A percentile compares a stretch with the other conserved stretches of the same genome.
Evolutionary conservation across 2,329 filamentous ascomycete genomes (phyloP).

Genomic region (Scytalidium sp.): DNA sequence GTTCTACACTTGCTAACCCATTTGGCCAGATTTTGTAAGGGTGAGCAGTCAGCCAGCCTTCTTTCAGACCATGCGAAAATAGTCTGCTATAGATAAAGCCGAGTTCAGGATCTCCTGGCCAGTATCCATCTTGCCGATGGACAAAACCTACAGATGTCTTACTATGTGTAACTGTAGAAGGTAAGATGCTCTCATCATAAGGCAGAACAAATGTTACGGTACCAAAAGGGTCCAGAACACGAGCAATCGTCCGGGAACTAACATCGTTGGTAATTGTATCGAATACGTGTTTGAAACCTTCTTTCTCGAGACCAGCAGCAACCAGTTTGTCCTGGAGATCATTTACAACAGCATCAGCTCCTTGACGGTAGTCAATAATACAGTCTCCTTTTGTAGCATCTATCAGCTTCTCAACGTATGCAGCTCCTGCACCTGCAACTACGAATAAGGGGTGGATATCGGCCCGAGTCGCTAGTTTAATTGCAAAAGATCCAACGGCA

Average conservation of each 20-base stretch:
- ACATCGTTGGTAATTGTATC: conserved; percentile 13
- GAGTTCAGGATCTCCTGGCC: conserved; percentile 7
- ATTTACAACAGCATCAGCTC: conserved; percentile 29
- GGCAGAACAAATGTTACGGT: too few relatives aligned
- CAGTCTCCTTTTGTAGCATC: conserved; percentile 45
- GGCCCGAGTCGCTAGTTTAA: conserved; percentile 40
- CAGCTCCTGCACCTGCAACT: conserved; percentile 48
- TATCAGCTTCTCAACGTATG: conserved; percentile 43
- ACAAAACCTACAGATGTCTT: background rate
- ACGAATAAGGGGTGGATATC: conserved; percentile 56
- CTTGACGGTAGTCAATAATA: conserved; percentile 50
- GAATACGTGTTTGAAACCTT: conserved; percentile 12
- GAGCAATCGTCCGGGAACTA: conserved; percentile 32
- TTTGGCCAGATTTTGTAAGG: background rate
- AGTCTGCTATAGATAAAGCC: conserved; percentile 9
- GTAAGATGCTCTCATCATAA: background rate
- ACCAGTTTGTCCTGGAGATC: background rate
- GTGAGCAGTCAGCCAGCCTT: background rate
- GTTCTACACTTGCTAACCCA: conserved; percentile 23
- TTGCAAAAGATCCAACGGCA: conserved; percentile 51
- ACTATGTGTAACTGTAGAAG: background rate
- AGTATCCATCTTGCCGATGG: conserved; percentile 5
- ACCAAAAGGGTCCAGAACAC: too few relatives aligned
- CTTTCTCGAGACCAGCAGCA: background rate
- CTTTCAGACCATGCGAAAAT: background rate